phyloP scores from a whole-genome alignment of 768 basidiomycete species.

The Rhodotorula toruloides region DNA sequence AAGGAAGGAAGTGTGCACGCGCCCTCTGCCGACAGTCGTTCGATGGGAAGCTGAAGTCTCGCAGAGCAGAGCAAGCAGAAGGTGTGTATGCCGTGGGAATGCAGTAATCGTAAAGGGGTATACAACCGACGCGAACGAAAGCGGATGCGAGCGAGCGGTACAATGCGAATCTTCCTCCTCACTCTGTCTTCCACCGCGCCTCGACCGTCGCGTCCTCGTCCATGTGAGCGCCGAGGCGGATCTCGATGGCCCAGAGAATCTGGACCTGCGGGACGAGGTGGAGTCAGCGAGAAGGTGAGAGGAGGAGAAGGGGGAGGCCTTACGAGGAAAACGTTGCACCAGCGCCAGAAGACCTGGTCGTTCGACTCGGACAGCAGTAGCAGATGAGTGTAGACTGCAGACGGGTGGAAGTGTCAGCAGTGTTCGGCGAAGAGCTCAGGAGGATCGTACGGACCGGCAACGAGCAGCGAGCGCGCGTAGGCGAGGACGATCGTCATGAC shows the following conservation, averaged over 20 bases:
- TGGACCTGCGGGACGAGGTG: too few species aligned
- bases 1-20: too few species aligned
- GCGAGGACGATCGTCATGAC: constrained; percentile 39
- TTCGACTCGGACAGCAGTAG: constrained; percentile 23
- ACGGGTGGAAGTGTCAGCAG: not conserved
- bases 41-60: too few species aligned
- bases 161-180: not conserved
- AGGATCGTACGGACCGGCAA: constrained; percentile 30
- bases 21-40: too few species aligned
- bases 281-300: too few species aligned
- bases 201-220: constrained; percentile 5
- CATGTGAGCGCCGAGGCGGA: constrained; percentile 27
- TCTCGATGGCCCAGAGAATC: constrained; percentile 39
- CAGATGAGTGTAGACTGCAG: constrained; percentile 35
- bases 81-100: too few species aligned
- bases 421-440: not conserved
- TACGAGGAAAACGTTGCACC: constrained; percentile 39
- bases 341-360: constrained; percentile 39
- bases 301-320: too few species aligned
- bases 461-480: constrained; percentile 35
- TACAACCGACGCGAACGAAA: not conserved
- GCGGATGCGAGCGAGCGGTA: not conserved
- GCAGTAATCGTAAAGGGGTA: too few species aligned
- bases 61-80: too few species aligned
- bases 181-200: constrained; percentile 19